Conservation (phyloP, 495 filamentous ascomycete genomes). For the Chaetomidium leptoderma region DNA sequence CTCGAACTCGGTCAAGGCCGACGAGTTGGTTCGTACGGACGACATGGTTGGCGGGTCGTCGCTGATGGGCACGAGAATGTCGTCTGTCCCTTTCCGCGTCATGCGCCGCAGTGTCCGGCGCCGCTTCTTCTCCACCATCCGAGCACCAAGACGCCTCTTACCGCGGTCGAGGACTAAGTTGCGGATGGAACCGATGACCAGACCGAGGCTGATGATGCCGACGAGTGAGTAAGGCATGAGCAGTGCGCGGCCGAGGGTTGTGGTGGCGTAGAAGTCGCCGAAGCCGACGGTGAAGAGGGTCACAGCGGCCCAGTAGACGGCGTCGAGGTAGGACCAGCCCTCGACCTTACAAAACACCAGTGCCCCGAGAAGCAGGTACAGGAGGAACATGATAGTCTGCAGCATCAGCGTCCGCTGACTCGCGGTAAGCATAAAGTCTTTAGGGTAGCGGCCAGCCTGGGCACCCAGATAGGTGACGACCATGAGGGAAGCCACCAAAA, state of each 20-base stretch:
- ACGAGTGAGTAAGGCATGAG: slow-evolving; percentile 77
- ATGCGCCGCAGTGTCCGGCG: slow-evolving; percentile 51
- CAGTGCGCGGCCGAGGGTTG: slow-evolving; percentile 54
- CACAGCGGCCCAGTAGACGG: slow-evolving; percentile 78
- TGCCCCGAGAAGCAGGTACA: slow-evolving; percentile 72
- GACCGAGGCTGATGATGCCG: slow-evolving; percentile 76
- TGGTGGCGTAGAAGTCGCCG: slow-evolving; percentile 61
- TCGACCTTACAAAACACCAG: slow-evolving; percentile 68
- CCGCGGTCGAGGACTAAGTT: slow-evolving; percentile 75
- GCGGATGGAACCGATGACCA: slow-evolving; percentile 78
- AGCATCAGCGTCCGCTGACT: slow-evolving; percentile 82
- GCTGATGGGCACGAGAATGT: slow-evolving; percentile 49
- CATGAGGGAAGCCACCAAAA: slow-evolving; percentile 67
- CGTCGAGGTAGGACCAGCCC: slow-evolving; percentile 72
- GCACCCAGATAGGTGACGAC: slow-evolving; percentile 65
- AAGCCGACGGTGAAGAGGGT: slow-evolving; percentile 84
- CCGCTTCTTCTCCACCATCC: slow-evolving; percentile 67
- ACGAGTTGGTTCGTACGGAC: neutral
- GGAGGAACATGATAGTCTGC: slow-evolving; percentile 73
- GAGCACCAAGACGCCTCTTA: slow-evolving; percentile 61
- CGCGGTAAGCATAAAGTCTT: slow-evolving; percentile 66
- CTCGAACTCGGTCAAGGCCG: slow-evolving; percentile 49
- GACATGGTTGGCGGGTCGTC: slow-evolving; percentile 11
- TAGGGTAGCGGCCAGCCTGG: slow-evolving; percentile 56
- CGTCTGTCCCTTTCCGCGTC: slow-evolving; percentile 42